Evolutionary conservation across 306 rosid species (phyloP).

Genomic region (Myrica gale): DNA sequence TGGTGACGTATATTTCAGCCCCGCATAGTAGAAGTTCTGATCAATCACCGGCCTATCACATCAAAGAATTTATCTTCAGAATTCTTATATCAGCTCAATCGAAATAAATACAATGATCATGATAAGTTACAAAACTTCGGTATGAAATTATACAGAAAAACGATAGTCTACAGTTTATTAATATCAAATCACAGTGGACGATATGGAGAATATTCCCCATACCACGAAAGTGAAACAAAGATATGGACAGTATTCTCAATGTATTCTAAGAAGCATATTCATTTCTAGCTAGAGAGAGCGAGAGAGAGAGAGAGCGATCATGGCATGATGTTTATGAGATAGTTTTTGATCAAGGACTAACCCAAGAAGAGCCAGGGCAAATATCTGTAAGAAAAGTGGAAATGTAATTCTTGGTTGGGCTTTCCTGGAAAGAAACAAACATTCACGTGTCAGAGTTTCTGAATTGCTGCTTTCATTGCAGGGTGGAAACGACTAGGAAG

Average conservation of each 20-base stretch:
- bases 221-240: too few species aligned
- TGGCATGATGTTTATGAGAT: not conserved
- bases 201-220: too few species aligned
- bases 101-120: not conserved
- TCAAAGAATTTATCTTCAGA: not conserved
- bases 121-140: not conserved
- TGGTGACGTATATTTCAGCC: conserved; percentile 79
- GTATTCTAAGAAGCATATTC: too few species aligned
- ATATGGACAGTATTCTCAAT: too few species aligned
- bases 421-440: conserved; percentile 50
- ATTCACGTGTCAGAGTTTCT: conserved; percentile 1
- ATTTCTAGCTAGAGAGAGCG: not conserved
- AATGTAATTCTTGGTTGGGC: conserved; percentile 75
- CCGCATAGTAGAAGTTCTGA: conserved; percentile 91
- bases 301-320: not conserved
- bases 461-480: not conserved
- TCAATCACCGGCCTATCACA: conserved; percentile 81
- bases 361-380: conserved; percentile 83
- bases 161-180: too few species aligned
- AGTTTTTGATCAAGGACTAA: conserved; percentile 26
- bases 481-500: too few species aligned
- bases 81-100: not conserved
- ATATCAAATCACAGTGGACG: too few species aligned
- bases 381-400: conserved; percentile 65
- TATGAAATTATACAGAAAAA: too few species aligned